Percentiles rank a stretch among this genome's conserved stretches.
Conservation (phyloP, 257 asterid species). For the Misopates orontium region DNA sequence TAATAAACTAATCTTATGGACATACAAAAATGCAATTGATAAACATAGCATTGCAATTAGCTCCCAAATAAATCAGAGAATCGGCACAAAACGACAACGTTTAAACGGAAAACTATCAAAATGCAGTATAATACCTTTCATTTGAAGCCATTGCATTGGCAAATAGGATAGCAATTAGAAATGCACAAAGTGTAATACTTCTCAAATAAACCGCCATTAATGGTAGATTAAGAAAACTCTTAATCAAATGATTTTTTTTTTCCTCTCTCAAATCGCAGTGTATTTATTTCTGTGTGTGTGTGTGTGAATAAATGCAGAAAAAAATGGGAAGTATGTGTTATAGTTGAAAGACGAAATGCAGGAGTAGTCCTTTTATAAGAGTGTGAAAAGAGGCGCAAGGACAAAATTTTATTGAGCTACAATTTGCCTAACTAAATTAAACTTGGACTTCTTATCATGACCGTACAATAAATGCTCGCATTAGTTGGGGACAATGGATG, state of each 20-base stretch:
- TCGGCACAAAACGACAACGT: not conserved
- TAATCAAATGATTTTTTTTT: not conserved
- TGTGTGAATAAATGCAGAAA: slow-evolving; percentile 26
- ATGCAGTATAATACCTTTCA: slow-evolving; percentile 42
- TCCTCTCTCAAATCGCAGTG: slow-evolving; percentile 18
- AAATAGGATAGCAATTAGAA: slow-evolving; percentile 40
- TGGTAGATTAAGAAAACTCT: slow-evolving; percentile 3
- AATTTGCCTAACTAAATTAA: slow-evolving; percentile 31
- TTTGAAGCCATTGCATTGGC: slow-evolving; percentile 32
- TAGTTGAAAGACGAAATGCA: slow-evolving; percentile 35
- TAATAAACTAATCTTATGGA: not conserved
- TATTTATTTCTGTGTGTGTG: not conserved
- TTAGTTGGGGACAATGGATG: too few species aligned
- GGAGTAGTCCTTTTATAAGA: slow-evolving; percentile 47
- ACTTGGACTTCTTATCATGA: slow-evolving; percentile 21
- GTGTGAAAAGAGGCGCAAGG: not conserved
- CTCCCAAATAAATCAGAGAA: not conserved
- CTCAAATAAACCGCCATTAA: slow-evolving; percentile 50
- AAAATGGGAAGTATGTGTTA: slow-evolving; percentile 23
- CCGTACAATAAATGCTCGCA: too few species aligned
- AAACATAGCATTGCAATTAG: slow-evolving; percentile 3
- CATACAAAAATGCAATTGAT: not conserved
- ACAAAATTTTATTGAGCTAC: slow-evolving; percentile 19
- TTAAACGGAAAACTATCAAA: not conserved
- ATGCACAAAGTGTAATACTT: slow-evolving; percentile 25